These are phyloP conservation scores for Metschnikowia matae DNA, from an alignment of 805 yeast species.

Conservation along the genomic window DNA sequence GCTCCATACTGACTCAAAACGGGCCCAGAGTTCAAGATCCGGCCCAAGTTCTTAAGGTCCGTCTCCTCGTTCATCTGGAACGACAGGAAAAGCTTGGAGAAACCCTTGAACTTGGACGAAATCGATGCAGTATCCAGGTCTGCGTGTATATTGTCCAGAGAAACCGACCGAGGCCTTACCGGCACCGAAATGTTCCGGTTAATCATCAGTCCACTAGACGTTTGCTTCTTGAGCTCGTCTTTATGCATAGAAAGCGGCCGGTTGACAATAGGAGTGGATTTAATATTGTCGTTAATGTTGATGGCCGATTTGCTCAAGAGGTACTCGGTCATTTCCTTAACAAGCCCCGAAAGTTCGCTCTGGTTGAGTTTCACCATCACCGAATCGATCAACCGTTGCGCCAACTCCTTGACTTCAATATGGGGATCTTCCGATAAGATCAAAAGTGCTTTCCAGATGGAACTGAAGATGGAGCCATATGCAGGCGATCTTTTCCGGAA, in stretches of 20 bases:
- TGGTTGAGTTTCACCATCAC: slow-evolving; percentile 61
- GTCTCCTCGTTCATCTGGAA: slow-evolving; percentile 40
- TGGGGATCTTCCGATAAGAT: slow-evolving; percentile 86
- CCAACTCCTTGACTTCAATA: slow-evolving; percentile 66
- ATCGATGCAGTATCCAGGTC: slow-evolving; percentile 31
- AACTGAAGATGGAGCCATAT: slow-evolving; percentile 79
- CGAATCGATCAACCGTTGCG: slow-evolving; percentile 71
- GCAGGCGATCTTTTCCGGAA: slow-evolving; percentile 70
- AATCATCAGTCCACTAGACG: slow-evolving; percentile 21
- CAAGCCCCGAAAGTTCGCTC: slow-evolving; percentile 62
- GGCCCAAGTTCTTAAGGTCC: slow-evolving; percentile 34
- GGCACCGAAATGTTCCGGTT: slow-evolving; percentile 26
- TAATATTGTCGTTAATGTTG: slow-evolving; percentile 37
- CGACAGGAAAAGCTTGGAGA: slow-evolving; percentile 33
- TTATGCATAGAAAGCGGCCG: slow-evolving; percentile 19
- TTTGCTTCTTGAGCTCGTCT: slow-evolving; percentile 16
- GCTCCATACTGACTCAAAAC: slow-evolving; percentile 34
- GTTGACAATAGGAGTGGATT: slow-evolving; percentile 38
- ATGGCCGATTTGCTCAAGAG: slow-evolving; percentile 47
- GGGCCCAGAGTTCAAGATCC: slow-evolving; percentile 37
- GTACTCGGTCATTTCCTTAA: slow-evolving; percentile 61
- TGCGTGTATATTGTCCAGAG: slow-evolving; percentile 23
- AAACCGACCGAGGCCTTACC: slow-evolving; percentile 26
- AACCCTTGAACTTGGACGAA: slow-evolving; percentile 29
- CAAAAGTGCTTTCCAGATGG: slow-evolving; percentile 82